These are phyloP conservation scores for Cystobasidium sp. DNA, from an alignment of 1,284 basidiomycete genomes.

Conservation along the genomic window DNA sequence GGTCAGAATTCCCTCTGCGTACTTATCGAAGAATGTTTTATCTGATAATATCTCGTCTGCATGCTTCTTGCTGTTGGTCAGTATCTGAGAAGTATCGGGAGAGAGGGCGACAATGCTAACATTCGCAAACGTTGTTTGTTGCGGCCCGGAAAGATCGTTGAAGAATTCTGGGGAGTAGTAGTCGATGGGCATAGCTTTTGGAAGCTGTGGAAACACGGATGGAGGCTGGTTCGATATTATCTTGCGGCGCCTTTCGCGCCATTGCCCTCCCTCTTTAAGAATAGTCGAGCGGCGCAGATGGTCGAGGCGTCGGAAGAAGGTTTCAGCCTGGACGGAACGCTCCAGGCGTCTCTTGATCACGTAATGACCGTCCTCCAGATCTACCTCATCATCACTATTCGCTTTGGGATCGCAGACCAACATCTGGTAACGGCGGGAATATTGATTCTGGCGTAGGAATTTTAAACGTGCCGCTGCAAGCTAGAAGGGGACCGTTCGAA, in stretches of 20 bases:
- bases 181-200: slow-evolving; percentile 2
- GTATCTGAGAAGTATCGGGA: not conserved
- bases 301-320: not conserved
- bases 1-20: not conserved
- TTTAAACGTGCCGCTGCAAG: slow-evolving; percentile 1
- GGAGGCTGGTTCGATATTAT: not conserved
- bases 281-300: not conserved
- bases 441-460: slow-evolving; percentile 17
- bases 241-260: too few relatives aligned
- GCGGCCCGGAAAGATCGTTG: not conserved
- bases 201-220: not conserved
- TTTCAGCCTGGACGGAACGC: not conserved
- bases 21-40: not conserved
- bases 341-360: not conserved
- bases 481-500: slow-evolving; percentile 1
- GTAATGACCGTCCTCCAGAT: not conserved
- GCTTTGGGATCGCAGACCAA: slow-evolving; percentile 12
- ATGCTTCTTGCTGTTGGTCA: not conserved
- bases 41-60: not conserved
- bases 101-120: not conserved
- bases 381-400: not conserved
- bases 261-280: not conserved
- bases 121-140: not conserved
- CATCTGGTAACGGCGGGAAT: slow-evolving; percentile 12
- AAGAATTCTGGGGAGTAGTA: not conserved